Evolutionary conservation across 495 filamentous ascomycete genomes (phyloP), one percentile per base, ranked within the genome.

Genomic region (Lasiosphaeris hirsuta): DNA sequence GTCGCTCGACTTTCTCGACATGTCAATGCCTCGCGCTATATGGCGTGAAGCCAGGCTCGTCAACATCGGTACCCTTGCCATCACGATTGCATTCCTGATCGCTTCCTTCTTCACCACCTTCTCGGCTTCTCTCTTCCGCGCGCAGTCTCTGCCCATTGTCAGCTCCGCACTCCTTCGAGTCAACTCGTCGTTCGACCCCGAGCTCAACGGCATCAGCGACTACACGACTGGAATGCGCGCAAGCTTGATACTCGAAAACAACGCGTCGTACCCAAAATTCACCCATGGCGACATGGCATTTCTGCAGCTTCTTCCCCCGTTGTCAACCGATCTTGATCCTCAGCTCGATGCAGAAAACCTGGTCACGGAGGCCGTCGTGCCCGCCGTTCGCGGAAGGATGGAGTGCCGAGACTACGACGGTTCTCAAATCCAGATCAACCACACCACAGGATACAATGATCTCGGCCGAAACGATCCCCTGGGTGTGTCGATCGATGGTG

Each of bases 211-310:
- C n/a, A 2, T 18, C 8, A 0, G 8, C 7, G 18, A 58, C 11
- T 10, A 38, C 18, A 23, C 13, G 4, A 4, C 19, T 36, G n/a
- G 47, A 30, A 30, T 33, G 2, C 9, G n/a, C 11, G 18, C 57
- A 33, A 53, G 48, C 11, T 37, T 63, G 7, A 57, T 63, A 6
- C 38, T 63, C 7, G 47, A 34, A 33, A 39, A 41, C 30, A 63
- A 60, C 42, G 36, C 47, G 7, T 46, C 61, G 4, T 63, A 49
- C 36, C 56, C 56, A 2, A 45, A 8, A 10, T 54, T 57, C 19
- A 60, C 61, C 0, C 60, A 63, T 35, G 42, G 46, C 14, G 36
- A 63, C 33, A 37, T 63, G 1, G 61, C 57, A 1, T 63, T 60
- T 18, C 48, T 51, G 8, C 10, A 54, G 3, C 15, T 63, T 33